phyloP scores from a whole-genome alignment of 305 asterid genomes.

The Fraxinus sp. region DNA sequence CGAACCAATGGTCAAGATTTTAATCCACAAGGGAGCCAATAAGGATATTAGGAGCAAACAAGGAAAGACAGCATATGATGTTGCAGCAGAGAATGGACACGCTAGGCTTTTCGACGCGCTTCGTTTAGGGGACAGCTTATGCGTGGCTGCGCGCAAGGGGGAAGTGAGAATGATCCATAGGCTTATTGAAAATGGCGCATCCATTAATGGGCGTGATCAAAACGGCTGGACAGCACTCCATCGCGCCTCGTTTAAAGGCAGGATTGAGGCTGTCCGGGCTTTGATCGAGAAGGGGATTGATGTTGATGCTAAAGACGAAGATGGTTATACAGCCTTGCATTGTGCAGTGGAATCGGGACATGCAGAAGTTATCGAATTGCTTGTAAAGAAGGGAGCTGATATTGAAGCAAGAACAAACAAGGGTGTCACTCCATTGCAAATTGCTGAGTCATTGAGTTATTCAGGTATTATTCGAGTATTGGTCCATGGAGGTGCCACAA shows the following conservation, averaged over 20 bases:
- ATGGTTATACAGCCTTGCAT: slow-evolving; percentile 72
- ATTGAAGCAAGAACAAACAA: slow-evolving; percentile 58
- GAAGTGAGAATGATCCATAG: slow-evolving; percentile 58
- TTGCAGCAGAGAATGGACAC: slow-evolving; percentile 78
- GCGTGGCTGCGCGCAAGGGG: slow-evolving; percentile 66
- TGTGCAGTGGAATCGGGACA: slow-evolving; percentile 79
- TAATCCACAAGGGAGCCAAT: slow-evolving; percentile 67
- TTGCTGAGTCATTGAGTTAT: slow-evolving; percentile 56
- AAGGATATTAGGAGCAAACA: slow-evolving; percentile 53
- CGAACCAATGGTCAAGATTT: slow-evolving; percentile 59
- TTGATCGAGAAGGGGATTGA: slow-evolving; percentile 61
- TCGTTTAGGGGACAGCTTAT: slow-evolving; percentile 55
- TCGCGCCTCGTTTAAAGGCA: slow-evolving; percentile 71
- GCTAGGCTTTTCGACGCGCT: slow-evolving; percentile 57
- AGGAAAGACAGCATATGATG: slow-evolving; percentile 65
- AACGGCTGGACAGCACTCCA: slow-evolving; percentile 79
- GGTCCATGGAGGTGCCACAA: slow-evolving; percentile 44
- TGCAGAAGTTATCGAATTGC: slow-evolving; percentile 57
- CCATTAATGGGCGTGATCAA: slow-evolving; percentile 64
- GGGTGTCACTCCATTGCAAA: slow-evolving; percentile 58
- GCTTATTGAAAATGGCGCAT: slow-evolving; percentile 65
- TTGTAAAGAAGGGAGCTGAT: slow-evolving; percentile 71
- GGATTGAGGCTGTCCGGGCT: slow-evolving; percentile 44
- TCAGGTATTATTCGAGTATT: slow-evolving; percentile 64
- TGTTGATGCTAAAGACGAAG: slow-evolving; percentile 52